Base-by-base conservation (phyloP, 495 filamentous ascomycete genomes). In the Aspergillus baeticus region DNA sequence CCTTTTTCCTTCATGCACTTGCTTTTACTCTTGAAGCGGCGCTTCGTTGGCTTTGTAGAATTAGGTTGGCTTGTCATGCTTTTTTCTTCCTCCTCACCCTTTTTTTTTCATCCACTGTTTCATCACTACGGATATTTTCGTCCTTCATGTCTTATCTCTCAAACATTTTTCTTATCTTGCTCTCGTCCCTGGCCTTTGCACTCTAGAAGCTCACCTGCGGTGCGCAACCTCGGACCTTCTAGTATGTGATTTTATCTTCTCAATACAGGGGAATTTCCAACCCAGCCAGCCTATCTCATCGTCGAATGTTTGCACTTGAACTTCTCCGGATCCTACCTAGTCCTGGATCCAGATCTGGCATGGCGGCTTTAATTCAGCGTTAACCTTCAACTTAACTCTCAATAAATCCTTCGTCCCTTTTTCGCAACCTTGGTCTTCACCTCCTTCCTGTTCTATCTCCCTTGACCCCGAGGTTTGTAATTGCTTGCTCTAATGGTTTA, bases 1-100 rank as follows among this genome's bases (percentile, higher is more conserved):
- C 36, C 20, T 10, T 37, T 23, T 46, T 33, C 26, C 18, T 45
- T 47, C 31, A 13, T 29, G 4, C 26, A 4, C 26, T 3, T 29
- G 26, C 26, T 29, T 29, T 29, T 18, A 7, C 33, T 18, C 15
- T 20, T 36, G 41, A 44, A 43, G 47, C 34, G 18, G 23, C 42
- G 45, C 44, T 51, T 26, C 8, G 48, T 48, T 43, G 47, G 43
- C 43, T 51, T 39, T 52, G 39, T 62, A 56, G 34, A 23, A 47
- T 44, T 52, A 23, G 34, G 48, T 47, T 14, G 44, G 44, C 44
- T 23, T 47, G 23, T n/a, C n/a, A 18, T 17, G 13, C 42, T 50
- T 21, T 10, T 11, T 42, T 6, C n/a, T 36, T 47, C n/a, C 33
- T 21, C 22, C 20, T 26, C 42, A 10, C 44, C 15, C 37, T 57